Conservation (phyloP, 2,329 filamentous ascomycete species). For the Epicoccum nigrum region DNA sequence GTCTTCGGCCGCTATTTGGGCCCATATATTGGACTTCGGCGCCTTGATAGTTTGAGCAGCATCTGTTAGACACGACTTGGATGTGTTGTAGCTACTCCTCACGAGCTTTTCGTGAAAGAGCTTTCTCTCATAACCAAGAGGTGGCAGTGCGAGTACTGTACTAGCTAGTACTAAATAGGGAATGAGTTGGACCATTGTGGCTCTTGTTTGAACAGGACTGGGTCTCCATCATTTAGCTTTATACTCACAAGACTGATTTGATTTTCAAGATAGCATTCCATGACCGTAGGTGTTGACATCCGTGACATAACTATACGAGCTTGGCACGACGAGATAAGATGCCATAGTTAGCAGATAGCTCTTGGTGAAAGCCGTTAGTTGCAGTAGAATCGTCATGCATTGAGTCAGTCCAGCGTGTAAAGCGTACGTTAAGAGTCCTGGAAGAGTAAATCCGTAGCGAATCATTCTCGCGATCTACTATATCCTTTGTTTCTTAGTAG, state of each 20-base stretch:
- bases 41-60: constrained; percentile 31
- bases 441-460: not conserved
- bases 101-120: constrained; percentile 26
- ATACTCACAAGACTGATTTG: not conserved
- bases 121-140: constrained; percentile 30
- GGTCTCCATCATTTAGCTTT: not conserved
- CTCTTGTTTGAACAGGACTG: not conserved
- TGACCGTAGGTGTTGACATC: not conserved
- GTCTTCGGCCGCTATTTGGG: constrained; percentile 51
- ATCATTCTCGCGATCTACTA: not conserved
- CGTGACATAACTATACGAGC: not conserved
- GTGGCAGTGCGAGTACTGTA: constrained; percentile 2
- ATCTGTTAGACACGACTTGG: constrained; percentile 20
- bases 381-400: not conserved
- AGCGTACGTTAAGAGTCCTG: not conserved
- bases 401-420: not conserved
- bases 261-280: not conserved
- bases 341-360: too few species aligned
- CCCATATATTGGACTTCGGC: constrained; percentile 52
- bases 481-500: too few species aligned
- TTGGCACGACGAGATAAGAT: not conserved
- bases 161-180: not conserved
- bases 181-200: not conserved
- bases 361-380: not conserved
- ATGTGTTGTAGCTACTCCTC: constrained; percentile 21